These are phyloP conservation scores for Eucalyptus microcorys DNA, from an alignment of 345 rosid genomes.

Conservation along the genomic window DNA sequence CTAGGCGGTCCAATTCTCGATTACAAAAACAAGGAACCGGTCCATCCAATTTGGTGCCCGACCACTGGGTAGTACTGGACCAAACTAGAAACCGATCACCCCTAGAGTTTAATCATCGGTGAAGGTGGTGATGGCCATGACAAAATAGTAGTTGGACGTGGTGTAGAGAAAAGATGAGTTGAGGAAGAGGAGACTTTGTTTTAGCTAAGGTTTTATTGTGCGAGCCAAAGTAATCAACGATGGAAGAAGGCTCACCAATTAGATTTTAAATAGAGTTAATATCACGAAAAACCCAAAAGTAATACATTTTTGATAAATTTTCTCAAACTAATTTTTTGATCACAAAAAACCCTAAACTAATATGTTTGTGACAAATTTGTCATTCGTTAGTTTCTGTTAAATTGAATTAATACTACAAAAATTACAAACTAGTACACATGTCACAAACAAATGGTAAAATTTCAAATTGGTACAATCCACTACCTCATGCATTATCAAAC, in stretches of 20 bases:
- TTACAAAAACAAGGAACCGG: background rate
- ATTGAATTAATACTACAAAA: too few relatives aligned
- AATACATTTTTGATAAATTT: too few relatives aligned
- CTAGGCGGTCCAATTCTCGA: too few relatives aligned
- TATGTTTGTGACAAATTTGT: fast-evolving
- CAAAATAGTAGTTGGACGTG: background rate
- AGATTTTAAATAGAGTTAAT: background rate
- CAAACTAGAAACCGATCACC: fast-evolving
- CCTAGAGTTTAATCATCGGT: background rate
- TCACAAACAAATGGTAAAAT: fast-evolving
- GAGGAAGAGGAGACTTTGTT: background rate
- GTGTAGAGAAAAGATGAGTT: background rate
- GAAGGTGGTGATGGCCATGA: background rate
- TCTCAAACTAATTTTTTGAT: fast-evolving
- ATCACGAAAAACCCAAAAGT: fast-evolving
- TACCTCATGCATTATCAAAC: fast-evolving
- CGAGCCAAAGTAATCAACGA: fast-evolving
- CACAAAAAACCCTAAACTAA: fast-evolving
- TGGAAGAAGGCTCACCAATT: background rate
- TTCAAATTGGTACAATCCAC: too few relatives aligned
- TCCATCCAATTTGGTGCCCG: too few relatives aligned
- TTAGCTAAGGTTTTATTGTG: background rate
- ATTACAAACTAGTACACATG: fast-evolving
- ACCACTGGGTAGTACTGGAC: fast-evolving
- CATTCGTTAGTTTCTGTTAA: fast-evolving